These are phyloP conservation scores for Saturnispora halmiae DNA, from an alignment of 805 yeast genomes.

Conservation along the genomic window DNA sequence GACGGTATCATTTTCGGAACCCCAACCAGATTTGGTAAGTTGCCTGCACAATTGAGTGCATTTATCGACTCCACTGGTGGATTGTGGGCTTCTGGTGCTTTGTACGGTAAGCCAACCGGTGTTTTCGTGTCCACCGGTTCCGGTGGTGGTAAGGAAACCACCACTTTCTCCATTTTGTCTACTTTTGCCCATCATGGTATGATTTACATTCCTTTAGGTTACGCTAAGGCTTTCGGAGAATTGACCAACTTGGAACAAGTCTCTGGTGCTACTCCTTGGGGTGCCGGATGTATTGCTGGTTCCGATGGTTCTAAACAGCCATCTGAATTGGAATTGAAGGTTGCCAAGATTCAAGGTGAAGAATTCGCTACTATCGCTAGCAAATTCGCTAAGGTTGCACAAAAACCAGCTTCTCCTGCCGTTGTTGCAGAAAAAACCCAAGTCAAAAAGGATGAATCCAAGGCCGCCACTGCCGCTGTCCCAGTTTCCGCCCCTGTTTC, in stretches of 20 bases:
- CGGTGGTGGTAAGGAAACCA: constrained; percentile 80
- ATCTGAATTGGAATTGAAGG: constrained; percentile 48
- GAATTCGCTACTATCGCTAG: constrained; percentile 43
- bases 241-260: constrained; percentile 49
- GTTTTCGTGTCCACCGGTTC: constrained; percentile 67
- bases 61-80: constrained; percentile 76
- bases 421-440: not conserved
- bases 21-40: constrained; percentile 78
- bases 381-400: constrained; percentile 15
- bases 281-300: constrained; percentile 76
- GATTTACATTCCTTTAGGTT: constrained; percentile 72
- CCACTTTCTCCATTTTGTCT: constrained; percentile 56
- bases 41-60: constrained; percentile 69
- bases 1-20: constrained; percentile 81
- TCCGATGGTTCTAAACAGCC: constrained; percentile 69
- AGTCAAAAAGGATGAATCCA: too few species aligned
- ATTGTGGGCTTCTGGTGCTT: constrained; percentile 67
- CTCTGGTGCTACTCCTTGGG: constrained; percentile 82
- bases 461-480: not conserved
- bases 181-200: constrained; percentile 72
- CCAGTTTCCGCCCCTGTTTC: not conserved
- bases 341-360: constrained; percentile 62
- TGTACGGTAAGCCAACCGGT: constrained; percentile 68
- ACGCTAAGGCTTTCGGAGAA: constrained; percentile 45
- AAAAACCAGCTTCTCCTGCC: not conserved